phyloP scores from a whole-genome alignment of 768 basidiomycete species.

The Ephemerocybe angulata region DNA sequence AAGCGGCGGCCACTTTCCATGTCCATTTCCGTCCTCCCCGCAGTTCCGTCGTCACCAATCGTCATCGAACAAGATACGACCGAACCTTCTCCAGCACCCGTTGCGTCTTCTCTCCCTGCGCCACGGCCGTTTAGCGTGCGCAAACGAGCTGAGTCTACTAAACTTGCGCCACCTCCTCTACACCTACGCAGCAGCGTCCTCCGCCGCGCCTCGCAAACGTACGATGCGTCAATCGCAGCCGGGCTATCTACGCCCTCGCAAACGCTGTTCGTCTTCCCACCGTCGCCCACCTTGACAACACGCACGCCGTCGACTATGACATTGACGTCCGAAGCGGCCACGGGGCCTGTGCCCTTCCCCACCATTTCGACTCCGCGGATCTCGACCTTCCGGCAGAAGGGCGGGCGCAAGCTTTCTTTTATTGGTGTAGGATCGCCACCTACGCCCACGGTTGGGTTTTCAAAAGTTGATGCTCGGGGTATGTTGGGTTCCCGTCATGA shows the following conservation, averaged over 20 bases:
- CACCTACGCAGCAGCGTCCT: constrained; percentile 41
- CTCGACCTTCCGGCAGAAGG: constrained; percentile 61
- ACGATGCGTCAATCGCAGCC: constrained; percentile 21
- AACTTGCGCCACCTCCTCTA: constrained; percentile 54
- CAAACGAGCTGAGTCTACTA: constrained; percentile 53
- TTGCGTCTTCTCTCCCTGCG: constrained; percentile 8
- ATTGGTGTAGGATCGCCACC: constrained; percentile 66
- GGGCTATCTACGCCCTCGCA: constrained; percentile 62
- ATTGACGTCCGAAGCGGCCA: constrained; percentile 55
- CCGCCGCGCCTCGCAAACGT: constrained; percentile 28
- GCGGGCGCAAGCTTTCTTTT: constrained; percentile 62
- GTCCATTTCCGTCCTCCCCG: constrained; percentile 58
- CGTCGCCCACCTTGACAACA: constrained; percentile 58
- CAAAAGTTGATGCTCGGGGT: constrained; percentile 82
- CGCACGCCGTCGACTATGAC: constrained; percentile 82
- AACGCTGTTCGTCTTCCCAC: constrained; percentile 84
- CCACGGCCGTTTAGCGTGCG: constrained; percentile 17
- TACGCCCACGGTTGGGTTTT: constrained; percentile 78
- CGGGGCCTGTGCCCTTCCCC: constrained; percentile 49
- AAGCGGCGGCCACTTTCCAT: constrained; percentile 53
- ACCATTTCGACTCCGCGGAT: constrained; percentile 64
- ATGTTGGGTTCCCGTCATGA: constrained; percentile 50
- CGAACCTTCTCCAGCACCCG: not conserved
- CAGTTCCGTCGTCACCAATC: constrained; percentile 72
- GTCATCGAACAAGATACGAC: constrained; percentile 24